Evolutionary conservation across 495 filamentous ascomycete genomes (phyloP).

Genomic region (Rhypophila decipiens): DNA sequence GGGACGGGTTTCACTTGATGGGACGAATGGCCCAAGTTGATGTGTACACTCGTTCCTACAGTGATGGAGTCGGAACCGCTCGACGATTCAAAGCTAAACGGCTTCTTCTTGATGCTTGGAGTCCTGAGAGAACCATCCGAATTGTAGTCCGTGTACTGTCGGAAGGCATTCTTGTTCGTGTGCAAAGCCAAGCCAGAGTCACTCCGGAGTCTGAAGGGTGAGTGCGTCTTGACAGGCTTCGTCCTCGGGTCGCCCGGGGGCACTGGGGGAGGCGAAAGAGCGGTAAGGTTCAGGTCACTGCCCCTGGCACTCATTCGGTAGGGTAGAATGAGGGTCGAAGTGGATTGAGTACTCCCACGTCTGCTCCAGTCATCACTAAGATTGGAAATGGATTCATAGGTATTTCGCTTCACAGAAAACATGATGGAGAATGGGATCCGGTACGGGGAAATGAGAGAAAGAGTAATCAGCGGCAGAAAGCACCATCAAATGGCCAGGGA

Average conservation of each 20-base stretch:
- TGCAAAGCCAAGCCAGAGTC: constrained; percentile 34
- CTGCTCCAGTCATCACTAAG: constrained; percentile 8
- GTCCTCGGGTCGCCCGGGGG: constrained; percentile 2
- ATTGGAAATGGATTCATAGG: constrained; percentile 13
- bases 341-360: constrained; percentile 8
- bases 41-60: background rate
- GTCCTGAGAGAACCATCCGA: constrained; percentile 15
- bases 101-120: constrained; percentile 1
- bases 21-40: constrained; percentile 3
- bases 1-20: constrained; percentile 8
- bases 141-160: constrained; percentile 29
- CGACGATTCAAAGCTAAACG: constrained; percentile 9
- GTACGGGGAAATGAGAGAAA: background rate
- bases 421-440: constrained; percentile 4
- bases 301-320: too few relatives aligned
- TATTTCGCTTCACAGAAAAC: constrained; percentile 10
- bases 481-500: too few relatives aligned
- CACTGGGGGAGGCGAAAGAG: constrained; percentile 20
- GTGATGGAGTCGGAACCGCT: constrained; percentile 14
- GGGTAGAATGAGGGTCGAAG: background rate
- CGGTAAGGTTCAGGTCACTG: constrained; percentile 4
- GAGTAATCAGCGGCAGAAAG: background rate
- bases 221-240: constrained; percentile 15
- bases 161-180: constrained; percentile 25
- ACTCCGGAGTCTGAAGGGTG: constrained; percentile 31